Percentiles rank a stretch among this genome's conserved stretches.
These are phyloP conservation scores for Phytophthora crassamura DNA, from an alignment of 352 stramenopile species.

Conservation along the genomic window DNA sequence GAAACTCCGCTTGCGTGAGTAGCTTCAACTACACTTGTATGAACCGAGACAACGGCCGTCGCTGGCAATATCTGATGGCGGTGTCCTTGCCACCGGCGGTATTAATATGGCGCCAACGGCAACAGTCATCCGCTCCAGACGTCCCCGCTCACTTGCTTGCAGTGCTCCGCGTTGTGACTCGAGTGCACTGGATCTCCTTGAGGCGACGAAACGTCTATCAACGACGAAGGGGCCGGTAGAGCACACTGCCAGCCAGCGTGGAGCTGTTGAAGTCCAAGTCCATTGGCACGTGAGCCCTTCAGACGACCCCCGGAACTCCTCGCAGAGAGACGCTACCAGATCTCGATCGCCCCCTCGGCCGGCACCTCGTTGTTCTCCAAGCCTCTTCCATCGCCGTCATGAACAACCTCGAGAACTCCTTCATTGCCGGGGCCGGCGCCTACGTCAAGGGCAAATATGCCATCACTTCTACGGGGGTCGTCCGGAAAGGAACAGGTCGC, in stretches of 20 bases:
- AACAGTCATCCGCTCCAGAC: no score
- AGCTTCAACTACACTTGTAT: constrained; percentile 15
- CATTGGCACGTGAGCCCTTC: constrained; percentile 17
- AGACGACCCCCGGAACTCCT: constrained; percentile 27
- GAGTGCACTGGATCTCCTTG: constrained; percentile 18
- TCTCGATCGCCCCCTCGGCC: constrained; percentile 27
- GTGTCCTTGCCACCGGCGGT: constrained; percentile 3
- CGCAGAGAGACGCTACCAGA: constrained; percentile 43
- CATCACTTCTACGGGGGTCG: constrained; percentile 79
- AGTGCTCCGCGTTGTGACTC: neutral
- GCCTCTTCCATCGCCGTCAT: constrained; percentile 21
- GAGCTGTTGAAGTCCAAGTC: constrained; percentile 13
- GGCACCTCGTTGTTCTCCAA: constrained; percentile 1
- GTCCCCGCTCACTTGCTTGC: neutral
- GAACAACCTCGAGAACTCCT: constrained; percentile 83
- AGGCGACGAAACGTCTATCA: constrained; percentile 40
- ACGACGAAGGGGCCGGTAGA: constrained; percentile 40
- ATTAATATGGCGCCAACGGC: constrained; percentile 26
- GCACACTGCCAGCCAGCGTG: constrained; percentile 14
- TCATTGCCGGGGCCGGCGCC: constrained; percentile 65
- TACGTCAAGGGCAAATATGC: constrained; percentile 87
- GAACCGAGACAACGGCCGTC: constrained; percentile 28
- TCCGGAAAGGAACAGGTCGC: constrained; percentile 82
- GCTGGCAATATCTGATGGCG: constrained; percentile 18
- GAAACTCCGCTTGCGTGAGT: constrained; percentile 17